Base-by-base conservation (phyloP, 1,284 basidiomycete species). In the Ceratobasidium sp. region DNA sequence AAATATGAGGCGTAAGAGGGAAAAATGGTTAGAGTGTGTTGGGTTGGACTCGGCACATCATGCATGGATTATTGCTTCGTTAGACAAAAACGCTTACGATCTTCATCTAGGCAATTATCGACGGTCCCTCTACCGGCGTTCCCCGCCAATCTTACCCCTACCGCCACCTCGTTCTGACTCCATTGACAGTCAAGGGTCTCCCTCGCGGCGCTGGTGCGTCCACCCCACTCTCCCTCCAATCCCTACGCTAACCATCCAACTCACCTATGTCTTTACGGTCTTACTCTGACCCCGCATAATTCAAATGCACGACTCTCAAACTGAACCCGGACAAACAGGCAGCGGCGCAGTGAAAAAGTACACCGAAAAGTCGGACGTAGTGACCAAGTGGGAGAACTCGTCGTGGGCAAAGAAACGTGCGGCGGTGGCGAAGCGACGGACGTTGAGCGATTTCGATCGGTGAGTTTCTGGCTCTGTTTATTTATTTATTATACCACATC, bases 131-230 rank as follows among this genome's bases (percentile, higher is more conserved):
- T 73, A 95, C 96, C 80, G 92, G 91, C 81, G 97, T 99, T 73
- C 92, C 96, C 83, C 96, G 97, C 84, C 97, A 99, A 88, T 85
- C 94, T 49, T 95, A 93, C 90, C 91, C 95, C 82, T 98, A 95
- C 93, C 94, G 95, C 86, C 92, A 98, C 88, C 90, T 99, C 83
- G 92, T 93, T 85, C 94, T 99, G 85, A 99, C 97, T 58, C 94
- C 95, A 80, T 89, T 97, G 87, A 89, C 91, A 83, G 89, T 99
- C 83, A 90, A 92, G 82, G 92, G 91, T 81, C 92, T 99, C 77
- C 96, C 97, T 84, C 96, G 97, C 82, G 95, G 86, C 79, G 95
- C 97, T 67, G 92, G 96, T 81, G n/a, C 71, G 71, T 64, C 40
- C n/a, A 46, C 28, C 39, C 6, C 64, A 23, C 26, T n/a, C 4